phyloP scores from a whole-genome alignment of 148 eudicot species.

The Cornus suecica region DNA sequence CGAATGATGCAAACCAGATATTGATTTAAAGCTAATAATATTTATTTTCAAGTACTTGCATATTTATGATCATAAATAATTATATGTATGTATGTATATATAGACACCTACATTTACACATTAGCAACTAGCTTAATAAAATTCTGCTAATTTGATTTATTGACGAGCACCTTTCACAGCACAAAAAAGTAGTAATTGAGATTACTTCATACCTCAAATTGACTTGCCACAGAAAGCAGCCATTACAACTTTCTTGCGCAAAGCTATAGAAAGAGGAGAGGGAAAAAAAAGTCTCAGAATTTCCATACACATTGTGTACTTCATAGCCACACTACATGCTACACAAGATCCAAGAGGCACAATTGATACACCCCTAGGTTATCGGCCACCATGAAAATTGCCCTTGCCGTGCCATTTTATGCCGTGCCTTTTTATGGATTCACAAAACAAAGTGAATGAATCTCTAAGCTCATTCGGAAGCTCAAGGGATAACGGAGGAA shows the following conservation, averaged over 20 bases:
- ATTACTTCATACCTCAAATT: not conserved
- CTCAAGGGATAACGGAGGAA: conserved; percentile 64
- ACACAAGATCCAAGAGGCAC: too few species aligned
- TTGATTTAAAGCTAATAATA: too few species aligned
- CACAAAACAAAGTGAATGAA: conserved; percentile 54
- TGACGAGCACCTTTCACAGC: not conserved
- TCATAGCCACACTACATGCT: not conserved
- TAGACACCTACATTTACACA: too few species aligned
- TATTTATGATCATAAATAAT: too few species aligned
- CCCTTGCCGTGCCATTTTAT: conserved; percentile 27
- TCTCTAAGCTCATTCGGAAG: conserved; percentile 59
- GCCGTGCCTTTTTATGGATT: conserved; percentile 35
- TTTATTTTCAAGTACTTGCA: too few species aligned
- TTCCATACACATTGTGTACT: not conserved
- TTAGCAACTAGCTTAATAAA: too few species aligned
- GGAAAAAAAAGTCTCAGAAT: not conserved
- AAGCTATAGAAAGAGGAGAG: not conserved
- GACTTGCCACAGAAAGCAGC: not conserved
- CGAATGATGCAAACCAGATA: too few species aligned
- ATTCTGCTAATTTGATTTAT: not conserved
- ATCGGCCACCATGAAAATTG: conserved; percentile 13
- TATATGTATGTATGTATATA: too few species aligned
- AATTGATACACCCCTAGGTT: not conserved
- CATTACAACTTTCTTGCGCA: not conserved
- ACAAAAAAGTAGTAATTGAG: not conserved